phyloP scores from a whole-genome alignment of 2,329 filamentous ascomycete genomes.

The Xylariaceae sp. region DNA sequence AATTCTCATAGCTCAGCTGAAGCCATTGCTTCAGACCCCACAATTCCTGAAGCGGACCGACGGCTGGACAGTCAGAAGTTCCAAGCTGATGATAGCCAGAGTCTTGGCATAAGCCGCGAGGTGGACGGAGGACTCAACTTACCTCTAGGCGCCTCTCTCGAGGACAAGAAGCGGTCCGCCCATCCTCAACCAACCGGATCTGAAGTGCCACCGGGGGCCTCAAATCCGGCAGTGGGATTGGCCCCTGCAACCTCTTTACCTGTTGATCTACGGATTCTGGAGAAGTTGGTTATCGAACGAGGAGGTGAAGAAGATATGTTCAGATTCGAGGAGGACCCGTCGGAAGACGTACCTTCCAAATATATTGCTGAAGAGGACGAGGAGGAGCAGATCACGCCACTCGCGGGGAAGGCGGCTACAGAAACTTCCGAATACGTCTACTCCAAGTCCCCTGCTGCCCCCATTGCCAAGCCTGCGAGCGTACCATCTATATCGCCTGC shows the following conservation, averaged over 20 bases:
- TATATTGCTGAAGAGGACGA: constrained; percentile 34
- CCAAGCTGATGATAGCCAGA: constrained; percentile 13
- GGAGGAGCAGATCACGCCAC: constrained; percentile 15
- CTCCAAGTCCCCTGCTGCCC: constrained; percentile 41
- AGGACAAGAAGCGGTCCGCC: constrained; percentile 25
- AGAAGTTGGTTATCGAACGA: too few relatives aligned
- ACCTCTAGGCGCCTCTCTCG: constrained; percentile 26
- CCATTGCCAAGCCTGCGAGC: constrained; percentile 31
- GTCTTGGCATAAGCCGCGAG: constrained; percentile 13
- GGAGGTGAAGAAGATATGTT: constrained; percentile 38
- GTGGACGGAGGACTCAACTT: constrained; percentile 26
- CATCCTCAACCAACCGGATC: constrained; percentile 10
- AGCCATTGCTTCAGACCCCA: neutral
- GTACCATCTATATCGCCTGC: constrained; percentile 30
- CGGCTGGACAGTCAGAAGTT: neutral
- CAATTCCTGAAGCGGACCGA: neutral
- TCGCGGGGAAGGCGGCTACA: constrained; percentile 13
- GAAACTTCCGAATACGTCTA: constrained; percentile 28
- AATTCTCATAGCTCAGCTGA: constrained; percentile 1
- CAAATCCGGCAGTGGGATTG: neutral
- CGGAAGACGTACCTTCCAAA: constrained; percentile 17
- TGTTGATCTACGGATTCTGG: too few relatives aligned
- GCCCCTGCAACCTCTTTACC: too few relatives aligned
- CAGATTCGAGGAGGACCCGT: constrained; percentile 36
- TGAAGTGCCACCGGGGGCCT: constrained; percentile 3